A percentile compares a stretch with the other conserved stretches of the same genome.
Evolutionary conservation across 1,139 yeast genomes (phyloP).

Genomic region (Saccharomyces hybrid): DNA sequence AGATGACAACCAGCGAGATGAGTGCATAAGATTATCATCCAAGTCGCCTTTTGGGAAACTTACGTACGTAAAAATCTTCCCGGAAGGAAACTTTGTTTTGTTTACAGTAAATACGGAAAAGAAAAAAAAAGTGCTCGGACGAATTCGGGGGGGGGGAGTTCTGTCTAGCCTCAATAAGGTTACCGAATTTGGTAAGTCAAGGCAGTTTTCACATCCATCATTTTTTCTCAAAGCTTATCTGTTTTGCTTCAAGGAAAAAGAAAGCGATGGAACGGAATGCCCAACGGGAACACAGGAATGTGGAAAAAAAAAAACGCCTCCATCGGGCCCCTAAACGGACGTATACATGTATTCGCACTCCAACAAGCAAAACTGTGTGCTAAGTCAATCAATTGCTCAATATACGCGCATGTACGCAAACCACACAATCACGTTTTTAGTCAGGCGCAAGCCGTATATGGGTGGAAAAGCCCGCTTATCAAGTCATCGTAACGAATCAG

Average conservation of each 20-base stretch:
- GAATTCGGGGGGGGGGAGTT: not conserved
- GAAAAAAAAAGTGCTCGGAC: not conserved
- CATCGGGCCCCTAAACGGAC: not conserved
- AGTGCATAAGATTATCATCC: not conserved
- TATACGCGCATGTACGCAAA: not conserved
- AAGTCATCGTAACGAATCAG: constrained; percentile 1
- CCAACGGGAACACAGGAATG: not conserved
- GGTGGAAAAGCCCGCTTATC: not conserved
- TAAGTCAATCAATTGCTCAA: not conserved
- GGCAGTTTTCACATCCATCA: not conserved
- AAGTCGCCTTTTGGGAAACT: not conserved
- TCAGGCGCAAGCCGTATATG: not conserved
- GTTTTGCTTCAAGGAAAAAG: not conserved
- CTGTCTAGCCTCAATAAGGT: not conserved
- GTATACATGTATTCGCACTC: not conserved
- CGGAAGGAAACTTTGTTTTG: not conserved
- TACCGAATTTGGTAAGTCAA: not conserved
- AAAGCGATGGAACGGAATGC: not conserved
- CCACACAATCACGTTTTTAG: not conserved
- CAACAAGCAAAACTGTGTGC: not conserved
- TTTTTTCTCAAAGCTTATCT: not conserved
- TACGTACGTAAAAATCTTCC: no score
- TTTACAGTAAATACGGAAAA: not conserved
- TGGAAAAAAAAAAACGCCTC: not conserved
- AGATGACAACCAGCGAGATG: not conserved